These are phyloP conservation scores for Skeletonema potamos DNA, from an alignment of 108 stramenopile genomes.

Conservation along the genomic window DNA sequence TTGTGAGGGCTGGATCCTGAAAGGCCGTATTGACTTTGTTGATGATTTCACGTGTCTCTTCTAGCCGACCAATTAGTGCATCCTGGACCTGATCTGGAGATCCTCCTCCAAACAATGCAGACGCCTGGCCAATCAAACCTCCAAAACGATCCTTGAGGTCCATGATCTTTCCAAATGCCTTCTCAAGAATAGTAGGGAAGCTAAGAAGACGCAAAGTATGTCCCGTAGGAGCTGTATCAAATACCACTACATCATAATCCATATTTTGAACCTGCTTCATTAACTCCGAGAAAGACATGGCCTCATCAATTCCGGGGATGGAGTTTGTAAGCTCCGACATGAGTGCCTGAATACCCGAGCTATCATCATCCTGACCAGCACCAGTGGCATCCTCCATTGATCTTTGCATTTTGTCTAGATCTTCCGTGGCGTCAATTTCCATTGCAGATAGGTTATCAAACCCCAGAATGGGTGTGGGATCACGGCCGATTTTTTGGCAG, in stretches of 20 bases:
- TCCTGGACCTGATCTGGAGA: slow-evolving; percentile 82
- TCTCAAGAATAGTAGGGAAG: slow-evolving; percentile 97
- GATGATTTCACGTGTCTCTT: slow-evolving; percentile 89
- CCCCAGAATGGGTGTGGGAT: slow-evolving; percentile 96
- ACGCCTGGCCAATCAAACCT: slow-evolving; percentile 93
- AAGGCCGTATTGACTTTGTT: slow-evolving; percentile 96
- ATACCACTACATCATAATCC: slow-evolving; percentile 97
- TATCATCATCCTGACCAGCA: slow-evolving; percentile 64
- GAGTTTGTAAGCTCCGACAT: slow-evolving; percentile 92
- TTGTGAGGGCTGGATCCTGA: slow-evolving; percentile 96
- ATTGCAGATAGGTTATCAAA: slow-evolving; percentile 96
- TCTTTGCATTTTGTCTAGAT: slow-evolving; percentile 87
- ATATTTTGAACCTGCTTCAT: slow-evolving; percentile 96
- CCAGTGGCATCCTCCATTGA: slow-evolving; percentile 63
- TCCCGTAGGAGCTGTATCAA: slow-evolving; percentile 99
- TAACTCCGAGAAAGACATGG: slow-evolving; percentile 97
- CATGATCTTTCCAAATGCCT: slow-evolving; percentile 95
- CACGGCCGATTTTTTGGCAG: slow-evolving; percentile 98
- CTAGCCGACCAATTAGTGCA: slow-evolving; percentile 84
- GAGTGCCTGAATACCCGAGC: slow-evolving; percentile 74
- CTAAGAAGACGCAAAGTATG: slow-evolving; percentile 96
- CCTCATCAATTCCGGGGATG: slow-evolving; percentile 99
- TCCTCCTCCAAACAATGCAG: slow-evolving; percentile 85
- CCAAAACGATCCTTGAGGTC: slow-evolving; percentile 96
- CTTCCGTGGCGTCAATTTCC: slow-evolving; percentile 96